These are phyloP conservation scores for Dactylellina drechsleri DNA, from an alignment of 2,329 filamentous ascomycete species.

Conservation along the genomic window DNA sequence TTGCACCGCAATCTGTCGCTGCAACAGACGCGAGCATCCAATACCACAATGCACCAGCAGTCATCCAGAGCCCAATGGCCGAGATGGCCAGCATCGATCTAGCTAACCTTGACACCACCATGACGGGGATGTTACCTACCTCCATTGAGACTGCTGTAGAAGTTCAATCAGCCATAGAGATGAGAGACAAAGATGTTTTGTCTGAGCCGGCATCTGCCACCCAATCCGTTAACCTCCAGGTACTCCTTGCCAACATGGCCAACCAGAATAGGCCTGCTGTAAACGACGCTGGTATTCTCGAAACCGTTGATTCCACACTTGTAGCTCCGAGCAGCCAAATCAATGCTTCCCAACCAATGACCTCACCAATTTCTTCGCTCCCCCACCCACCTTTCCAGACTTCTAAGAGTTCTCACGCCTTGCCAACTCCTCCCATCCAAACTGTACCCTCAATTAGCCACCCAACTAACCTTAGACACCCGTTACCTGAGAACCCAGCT, in stretches of 20 bases:
- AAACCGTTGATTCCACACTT: constrained; percentile 10
- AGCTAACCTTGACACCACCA: constrained; percentile 29
- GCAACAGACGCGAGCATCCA: constrained; percentile 14
- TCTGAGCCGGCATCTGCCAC: constrained; percentile 31
- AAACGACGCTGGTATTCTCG: constrained; percentile 19
- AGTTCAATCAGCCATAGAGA: constrained; percentile 12
- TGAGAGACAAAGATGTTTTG: constrained; percentile 29
- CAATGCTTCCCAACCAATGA: constrained; percentile 16
- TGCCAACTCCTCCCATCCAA: constrained; percentile 60
- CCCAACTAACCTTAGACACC: constrained; percentile 56
- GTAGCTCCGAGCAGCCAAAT: constrained; percentile 27
- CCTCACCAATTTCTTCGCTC: constrained; percentile 27
- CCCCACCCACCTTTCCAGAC: constrained; percentile 19
- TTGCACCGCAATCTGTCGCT: constrained; percentile 10
- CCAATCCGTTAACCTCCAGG: constrained; percentile 45
- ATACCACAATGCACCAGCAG: constrained; percentile 8
- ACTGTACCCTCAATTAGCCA: constrained; percentile 56
- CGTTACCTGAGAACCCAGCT: constrained; percentile 52
- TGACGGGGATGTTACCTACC: constrained; percentile 32
- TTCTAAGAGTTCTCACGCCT: constrained; percentile 38
- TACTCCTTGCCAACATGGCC: constrained; percentile 43
- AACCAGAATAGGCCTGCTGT: constrained; percentile 33
- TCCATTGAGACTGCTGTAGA: constrained; percentile 38
- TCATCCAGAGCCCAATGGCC: constrained; percentile 15
- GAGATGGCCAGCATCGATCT: constrained; percentile 10